phyloP scores from a whole-genome alignment of 805 yeast genomes.

The Starmerella lactis-condensi region DNA sequence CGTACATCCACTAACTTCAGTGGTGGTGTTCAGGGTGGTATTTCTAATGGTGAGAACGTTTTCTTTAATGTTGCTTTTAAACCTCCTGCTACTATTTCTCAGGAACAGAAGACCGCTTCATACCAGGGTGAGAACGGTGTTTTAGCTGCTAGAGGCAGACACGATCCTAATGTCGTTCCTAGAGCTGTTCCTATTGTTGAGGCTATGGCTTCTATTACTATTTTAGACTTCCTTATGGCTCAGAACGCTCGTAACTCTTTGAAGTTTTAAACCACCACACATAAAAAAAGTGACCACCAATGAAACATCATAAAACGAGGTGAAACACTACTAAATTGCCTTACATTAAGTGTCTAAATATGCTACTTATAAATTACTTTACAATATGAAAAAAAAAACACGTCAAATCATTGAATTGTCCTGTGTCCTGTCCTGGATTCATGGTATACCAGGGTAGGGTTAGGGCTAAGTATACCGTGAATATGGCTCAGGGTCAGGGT shows the following conservation, averaged over 20 bases:
- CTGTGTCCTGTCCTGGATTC: too few species aligned
- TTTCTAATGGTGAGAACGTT: slow-evolving; percentile 86
- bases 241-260: slow-evolving; percentile 66
- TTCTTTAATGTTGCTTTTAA: slow-evolving; percentile 92
- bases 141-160: slow-evolving; percentile 92
- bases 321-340: too few species aligned
- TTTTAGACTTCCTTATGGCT: slow-evolving; percentile 68
- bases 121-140: slow-evolving; percentile 79
- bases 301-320: too few species aligned
- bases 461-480: too few species aligned
- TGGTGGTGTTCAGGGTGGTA: slow-evolving; percentile 98
- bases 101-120: slow-evolving; percentile 73
- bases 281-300: too few species aligned
- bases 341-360: too few species aligned
- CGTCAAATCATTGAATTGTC: too few species aligned
- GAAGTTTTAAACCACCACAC: slow-evolving; percentile 16
- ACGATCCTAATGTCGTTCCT: slow-evolving; percentile 96
- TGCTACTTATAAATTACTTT: too few species aligned
- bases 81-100: slow-evolving; percentile 93
- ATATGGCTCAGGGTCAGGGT: too few species aligned
- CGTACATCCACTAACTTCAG: slow-evolving; percentile 81
- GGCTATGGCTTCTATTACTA: slow-evolving; percentile 90
- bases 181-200: slow-evolving; percentile 97
- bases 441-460: too few species aligned
- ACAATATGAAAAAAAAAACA: too few species aligned